Evolutionary conservation across 305 asterid species (phyloP).

Genomic region (Solanum hybrid): DNA sequence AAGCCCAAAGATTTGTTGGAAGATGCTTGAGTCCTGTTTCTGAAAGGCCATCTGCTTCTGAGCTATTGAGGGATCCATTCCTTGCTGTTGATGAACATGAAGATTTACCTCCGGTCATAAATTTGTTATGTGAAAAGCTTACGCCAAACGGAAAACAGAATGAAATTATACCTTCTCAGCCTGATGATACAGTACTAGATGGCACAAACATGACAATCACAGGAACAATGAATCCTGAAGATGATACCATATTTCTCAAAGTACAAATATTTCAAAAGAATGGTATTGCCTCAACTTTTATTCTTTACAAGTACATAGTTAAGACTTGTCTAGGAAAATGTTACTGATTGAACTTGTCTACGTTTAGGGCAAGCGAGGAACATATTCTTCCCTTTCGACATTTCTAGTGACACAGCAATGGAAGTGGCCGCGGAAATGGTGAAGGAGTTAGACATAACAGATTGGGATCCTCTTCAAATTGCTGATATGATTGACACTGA

Average conservation of each 20-base stretch:
- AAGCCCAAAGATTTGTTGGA: constrained; percentile 56
- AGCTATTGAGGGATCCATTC: constrained; percentile 59
- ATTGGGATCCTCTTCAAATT: constrained; percentile 61
- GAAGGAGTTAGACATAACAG: constrained; percentile 51
- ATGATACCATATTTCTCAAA: constrained; percentile 57
- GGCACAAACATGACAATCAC: constrained; percentile 47
- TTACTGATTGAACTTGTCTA: background rate
- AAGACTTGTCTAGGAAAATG: background rate
- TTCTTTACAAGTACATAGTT: background rate
- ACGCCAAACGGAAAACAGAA: background rate
- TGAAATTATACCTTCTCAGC: background rate
- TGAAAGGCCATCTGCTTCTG: constrained; percentile 52
- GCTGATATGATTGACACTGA: constrained; percentile 62
- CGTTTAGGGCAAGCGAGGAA: constrained; percentile 40
- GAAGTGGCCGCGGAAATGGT: constrained; percentile 78
- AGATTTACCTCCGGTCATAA: constrained; percentile 4
- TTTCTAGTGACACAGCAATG: constrained; percentile 40
- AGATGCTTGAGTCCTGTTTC: constrained; percentile 49
- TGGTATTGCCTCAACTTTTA: constrained; percentile 24
- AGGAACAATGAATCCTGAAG: constrained; percentile 53
- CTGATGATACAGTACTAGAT: constrained; percentile 1
- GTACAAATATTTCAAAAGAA: constrained; percentile 49
- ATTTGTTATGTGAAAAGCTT: constrained; percentile 8
- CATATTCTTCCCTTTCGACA: constrained; percentile 66
- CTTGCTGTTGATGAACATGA: constrained; percentile 36